Base-by-base conservation (phyloP, 148 eudicot species). In the Rhododendron henanense region DNA sequence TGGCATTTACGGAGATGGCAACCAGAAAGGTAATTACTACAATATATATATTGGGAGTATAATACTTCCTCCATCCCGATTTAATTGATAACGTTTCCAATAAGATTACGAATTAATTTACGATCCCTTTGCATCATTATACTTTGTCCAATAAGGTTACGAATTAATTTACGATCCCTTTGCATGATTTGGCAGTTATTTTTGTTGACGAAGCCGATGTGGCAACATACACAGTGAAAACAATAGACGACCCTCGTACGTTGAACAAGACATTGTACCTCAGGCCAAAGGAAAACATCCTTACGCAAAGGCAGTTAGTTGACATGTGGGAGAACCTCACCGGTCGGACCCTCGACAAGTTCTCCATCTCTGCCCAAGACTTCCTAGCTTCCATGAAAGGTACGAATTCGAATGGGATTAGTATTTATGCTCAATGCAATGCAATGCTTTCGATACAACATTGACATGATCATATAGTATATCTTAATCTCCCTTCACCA, bases 181-280 rank as follows among this genome's bases (percentile, higher is more conserved):
- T 15, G 31, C n/a, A 51, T 61, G 51, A 9, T 33, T 71, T 28
- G 50, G 18, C 79, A 91, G 93, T 73, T 50, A 88, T 90, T 16
- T 89, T 81, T 75, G 57, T 92, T 37, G 91, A 90, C 15, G 93
- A 92, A 89, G 92, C 90, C 65, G 92, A 92, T 48, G 51, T 90
- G 4, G 93, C 88, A 15, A 89, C 88, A 2, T 91, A 91, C 53
- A 85, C 91, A 35, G 61, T 90, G 16, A 93, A 93, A 78, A 83
- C 90, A 0, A 90, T 93, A 16, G 92, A 94, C 37, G 96, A 94
- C 71, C 94, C 92, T 18, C 91, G 96, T 19, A 90, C 93, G 13
- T 80, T 91, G 18, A 93, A 93, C 87, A 93, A 92, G 84, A 93
- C 94, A 3, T 55, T 94, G 3, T 88, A 91, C 85, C 65, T 93